Percentiles rank a stretch among this genome's conserved stretches.
phyloP scores from a whole-genome alignment of 2,329 filamentous ascomycete species.

The Tolypocladium endophyticum region DNA sequence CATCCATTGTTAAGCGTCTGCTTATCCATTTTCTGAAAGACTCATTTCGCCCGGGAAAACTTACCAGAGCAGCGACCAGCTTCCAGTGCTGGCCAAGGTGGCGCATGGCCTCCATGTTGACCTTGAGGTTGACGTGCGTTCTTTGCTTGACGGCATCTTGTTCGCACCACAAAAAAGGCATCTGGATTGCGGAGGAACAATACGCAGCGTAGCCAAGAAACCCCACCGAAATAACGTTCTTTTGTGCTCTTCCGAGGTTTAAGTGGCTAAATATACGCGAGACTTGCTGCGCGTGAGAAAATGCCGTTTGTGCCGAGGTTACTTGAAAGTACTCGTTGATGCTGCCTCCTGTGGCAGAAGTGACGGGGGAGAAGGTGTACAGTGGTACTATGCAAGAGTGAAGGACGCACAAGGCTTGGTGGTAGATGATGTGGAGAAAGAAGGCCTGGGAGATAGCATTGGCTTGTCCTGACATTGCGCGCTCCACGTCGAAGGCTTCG shows the following conservation, averaged over 20 bases:
- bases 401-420: neutral
- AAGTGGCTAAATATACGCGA: neutral
- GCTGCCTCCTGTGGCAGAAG: neutral
- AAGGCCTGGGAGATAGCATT: neutral
- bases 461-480: neutral
- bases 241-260: neutral
- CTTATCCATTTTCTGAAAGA: neutral
- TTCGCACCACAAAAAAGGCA: neutral
- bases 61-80: neutral
- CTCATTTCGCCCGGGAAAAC: neutral
- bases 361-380: neutral
- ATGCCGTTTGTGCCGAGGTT: neutral
- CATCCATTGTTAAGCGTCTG: neutral
- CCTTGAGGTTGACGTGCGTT: neutral
- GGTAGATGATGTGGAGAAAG: neutral
- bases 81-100: neutral
- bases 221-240: neutral
- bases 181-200: neutral
- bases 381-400: neutral
- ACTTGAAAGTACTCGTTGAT: neutral
- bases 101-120: neutral
- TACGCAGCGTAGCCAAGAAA: neutral
- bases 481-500: neutral
- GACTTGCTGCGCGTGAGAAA: neutral
- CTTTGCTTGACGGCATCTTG: neutral